Percentiles rank a stretch among this genome's conserved stretches.
Evolutionary conservation across 371 early-diverging fungal species (phyloP).

Genomic region (Syncephalastrum monosporum): DNA sequence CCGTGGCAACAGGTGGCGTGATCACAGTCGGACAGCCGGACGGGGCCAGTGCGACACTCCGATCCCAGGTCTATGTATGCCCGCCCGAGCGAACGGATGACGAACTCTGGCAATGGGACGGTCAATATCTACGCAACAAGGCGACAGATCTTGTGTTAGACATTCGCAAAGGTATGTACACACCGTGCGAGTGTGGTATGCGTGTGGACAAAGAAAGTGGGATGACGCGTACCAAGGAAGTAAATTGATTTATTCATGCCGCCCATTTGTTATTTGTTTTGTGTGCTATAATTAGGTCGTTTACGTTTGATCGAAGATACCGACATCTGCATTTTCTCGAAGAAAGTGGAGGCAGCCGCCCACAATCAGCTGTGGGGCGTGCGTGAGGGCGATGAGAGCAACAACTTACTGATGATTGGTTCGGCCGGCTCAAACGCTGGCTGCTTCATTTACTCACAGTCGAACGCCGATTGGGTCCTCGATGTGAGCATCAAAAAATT

Average conservation of each 20-base stretch:
- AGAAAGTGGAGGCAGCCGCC: constrained; percentile 36
- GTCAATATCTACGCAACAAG: constrained; percentile 38
- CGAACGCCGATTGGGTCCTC: constrained; percentile 46
- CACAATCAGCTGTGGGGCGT: constrained; percentile 44
- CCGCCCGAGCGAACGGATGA: constrained; percentile 27
- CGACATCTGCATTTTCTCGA: constrained; percentile 42
- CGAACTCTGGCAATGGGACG: constrained; percentile 50
- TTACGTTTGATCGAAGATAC: constrained; percentile 51
- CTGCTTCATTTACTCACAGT: constrained; percentile 32
- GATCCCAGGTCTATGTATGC: constrained; percentile 41
- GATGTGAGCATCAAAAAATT: constrained; percentile 36
- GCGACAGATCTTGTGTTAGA: constrained; percentile 41
- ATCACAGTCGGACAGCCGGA: constrained; percentile 13
- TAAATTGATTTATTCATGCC: too few species aligned
- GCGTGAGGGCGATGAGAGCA: constrained; percentile 21
- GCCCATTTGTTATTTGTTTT: too few species aligned
- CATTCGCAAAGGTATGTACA: constrained; percentile 44
- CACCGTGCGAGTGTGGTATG: too few species aligned
- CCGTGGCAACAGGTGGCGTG: constrained; percentile 32
- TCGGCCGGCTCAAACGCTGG: constrained; percentile 32
- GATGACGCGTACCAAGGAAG: too few species aligned
- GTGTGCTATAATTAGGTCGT: constrained; percentile 23
- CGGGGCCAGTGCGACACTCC: constrained; percentile 17
- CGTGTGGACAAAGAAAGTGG: too few species aligned
- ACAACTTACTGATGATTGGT: too few species aligned